Evolutionary conservation across 352 stramenopile genomes (phyloP), one percentile per base, ranked within the genome.

Genomic region (Plasmopara viticola): DNA sequence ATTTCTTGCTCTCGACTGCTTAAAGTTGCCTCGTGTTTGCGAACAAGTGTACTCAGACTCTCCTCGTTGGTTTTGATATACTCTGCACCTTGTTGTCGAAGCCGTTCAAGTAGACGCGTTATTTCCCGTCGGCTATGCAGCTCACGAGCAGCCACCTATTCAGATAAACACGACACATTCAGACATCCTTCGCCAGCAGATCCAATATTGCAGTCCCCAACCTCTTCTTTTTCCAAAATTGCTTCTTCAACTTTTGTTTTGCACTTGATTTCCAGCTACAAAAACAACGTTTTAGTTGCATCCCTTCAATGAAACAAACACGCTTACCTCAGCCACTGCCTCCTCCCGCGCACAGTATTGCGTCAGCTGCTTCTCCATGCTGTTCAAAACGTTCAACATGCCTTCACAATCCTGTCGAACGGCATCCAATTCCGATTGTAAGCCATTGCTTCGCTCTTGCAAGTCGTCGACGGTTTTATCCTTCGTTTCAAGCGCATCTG

Each of bases 311-410:
- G 20, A 25, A 5, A 4, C 3, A 46, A n/a, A 5, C 8, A 8
- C 41, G 29, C 50, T 25, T 51, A 89, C 81, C 68, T 88, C 77
- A 12, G 78, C 55, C 0, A 93, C 79, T 12, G 78, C 76, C 17
- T 90, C 79, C 56, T 93, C 82, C 13, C 82, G 62, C 7, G 74
- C 54, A 29, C 70, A 85, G 44, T 90, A 93, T 45, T 90, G 77
- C 18, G 68, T 86, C 17, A 93, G 51, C 49, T 90, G 82, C 33
- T 88, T 90, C 49, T 93, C 82, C 82, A 93, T 93, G 15, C 66
- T 78, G 17, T 70, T 87, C 42, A 93, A 72, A 29, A 93, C 82
- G n/a, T 74, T 72, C 4, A 93, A 45, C 78, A 93, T 93, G 6
- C 79, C 82, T 61, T 93, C 82, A 18, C 79, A 90, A 39, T 93